Evolutionary conservation across 106 monocot species (phyloP), one percentile per base, ranked within the genome.

Genomic region (Dendrobium officinale): DNA sequence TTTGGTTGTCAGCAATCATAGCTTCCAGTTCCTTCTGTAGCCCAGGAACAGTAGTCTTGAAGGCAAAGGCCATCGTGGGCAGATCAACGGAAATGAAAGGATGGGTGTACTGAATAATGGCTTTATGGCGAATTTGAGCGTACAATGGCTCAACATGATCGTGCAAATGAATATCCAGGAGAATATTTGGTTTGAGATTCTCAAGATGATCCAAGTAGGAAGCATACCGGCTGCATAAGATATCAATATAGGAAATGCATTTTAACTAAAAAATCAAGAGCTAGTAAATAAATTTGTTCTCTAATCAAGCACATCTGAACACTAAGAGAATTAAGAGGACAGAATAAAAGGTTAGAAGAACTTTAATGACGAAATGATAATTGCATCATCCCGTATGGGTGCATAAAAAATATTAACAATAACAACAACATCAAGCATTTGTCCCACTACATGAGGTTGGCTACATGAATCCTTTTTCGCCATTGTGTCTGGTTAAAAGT

Each of bases 41-140:
- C 31, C 85, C 91, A 77, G 81, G 18, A 64, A 98, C 87, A 82
- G 42, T 84, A 18, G 98, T 98, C 61, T 92, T 98, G 80, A 98
- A 98, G 49, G 98, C 98, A 80, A 54, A 78, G 48, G 98, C 98
- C 98, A 98, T 98, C 19, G 82, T 91, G 78, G 85, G 85, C 16
- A 98, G 85, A 87, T 98, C 86, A 40, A 98, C 98, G 80, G 98
- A 98, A 27, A 92, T 95, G 82, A 98, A 98, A 20, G 98, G 98
- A 78, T 82, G 86, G 43, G 98, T 98, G 49, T 98, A 98, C 74
- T 98, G 98, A 75, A 98, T 98, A 26, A 98, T 95, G 20, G 98
- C 98, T 79, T 95, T 94, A 79, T 98, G 98, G n/a, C 98, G 90
- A 42, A 98, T 98, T 29, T 95, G 85, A 27, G 86, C 80, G 70